Evolutionary conservation across 2,329 filamentous ascomycete genomes (phyloP).

Genomic region (Periconia digitata): DNA sequence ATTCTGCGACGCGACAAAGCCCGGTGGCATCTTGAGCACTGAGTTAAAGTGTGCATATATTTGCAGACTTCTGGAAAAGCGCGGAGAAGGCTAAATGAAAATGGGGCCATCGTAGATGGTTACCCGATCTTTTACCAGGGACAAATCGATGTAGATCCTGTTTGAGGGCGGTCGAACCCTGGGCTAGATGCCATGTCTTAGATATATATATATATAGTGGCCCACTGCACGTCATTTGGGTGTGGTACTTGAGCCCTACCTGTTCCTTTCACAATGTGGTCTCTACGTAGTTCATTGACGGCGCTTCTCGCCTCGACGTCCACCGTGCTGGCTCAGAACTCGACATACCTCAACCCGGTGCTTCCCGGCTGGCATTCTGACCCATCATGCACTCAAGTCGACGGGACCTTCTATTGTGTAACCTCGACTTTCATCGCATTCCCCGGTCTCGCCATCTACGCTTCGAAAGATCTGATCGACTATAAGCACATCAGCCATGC

Average conservation of each 20-base stretch:
- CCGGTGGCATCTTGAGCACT: background rate
- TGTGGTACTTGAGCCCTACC: background rate
- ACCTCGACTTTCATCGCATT: constrained; percentile 57
- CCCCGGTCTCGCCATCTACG: constrained; percentile 56
- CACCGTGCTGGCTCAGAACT: background rate
- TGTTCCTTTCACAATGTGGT: background rate
- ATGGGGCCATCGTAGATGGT: background rate
- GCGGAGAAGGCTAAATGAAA: background rate
- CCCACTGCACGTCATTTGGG: background rate
- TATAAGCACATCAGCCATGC: constrained; percentile 50
- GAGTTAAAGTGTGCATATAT: background rate
- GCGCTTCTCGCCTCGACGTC: background rate
- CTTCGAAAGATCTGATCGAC: constrained; percentile 53
- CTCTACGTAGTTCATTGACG: background rate
- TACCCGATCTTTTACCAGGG: background rate
- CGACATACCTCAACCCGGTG: constrained; percentile 45
- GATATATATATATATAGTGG: background rate
- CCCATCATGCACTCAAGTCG: constrained; percentile 48
- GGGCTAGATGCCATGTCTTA: background rate
- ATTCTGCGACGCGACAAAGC: background rate
- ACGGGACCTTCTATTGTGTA: constrained; percentile 55
- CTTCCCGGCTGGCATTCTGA: constrained; percentile 56
- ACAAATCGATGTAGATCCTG: background rate
- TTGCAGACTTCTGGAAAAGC: background rate
- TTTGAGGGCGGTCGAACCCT: background rate